These are phyloP conservation scores for Fusarium gaditjirri DNA, from an alignment of 2,329 filamentous ascomycete species.

Conservation along the genomic window DNA sequence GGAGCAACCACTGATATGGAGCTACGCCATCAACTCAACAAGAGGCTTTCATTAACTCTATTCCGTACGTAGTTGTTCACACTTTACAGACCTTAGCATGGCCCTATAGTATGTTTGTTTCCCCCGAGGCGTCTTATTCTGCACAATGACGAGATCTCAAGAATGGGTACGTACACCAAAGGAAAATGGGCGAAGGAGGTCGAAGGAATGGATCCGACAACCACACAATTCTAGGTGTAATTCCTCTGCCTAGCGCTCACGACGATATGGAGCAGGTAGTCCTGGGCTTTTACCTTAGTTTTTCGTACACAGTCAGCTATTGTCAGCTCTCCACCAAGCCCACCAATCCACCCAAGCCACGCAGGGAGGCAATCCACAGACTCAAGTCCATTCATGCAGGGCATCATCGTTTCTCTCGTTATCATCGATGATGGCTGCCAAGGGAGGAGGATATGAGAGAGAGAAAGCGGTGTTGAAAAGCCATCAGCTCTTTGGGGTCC, in stretches of 20 bases:
- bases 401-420: conserved; percentile 18
- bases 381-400: conserved; percentile 26
- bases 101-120: neutral
- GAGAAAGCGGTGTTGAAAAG: neutral
- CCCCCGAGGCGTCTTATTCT: conserved; percentile 7
- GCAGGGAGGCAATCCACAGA: conserved; percentile 22
- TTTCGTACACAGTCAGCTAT: conserved; percentile 21
- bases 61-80: neutral
- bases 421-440: conserved; percentile 10
- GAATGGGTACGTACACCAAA: conserved; percentile 5
- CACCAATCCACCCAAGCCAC: conserved; percentile 30
- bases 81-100: neutral
- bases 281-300: neutral
- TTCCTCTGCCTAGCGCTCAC: conserved; percentile 4
- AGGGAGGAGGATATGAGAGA: neutral
- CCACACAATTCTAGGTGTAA: conserved; percentile 2
- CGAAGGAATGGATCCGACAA: conserved; percentile 20
- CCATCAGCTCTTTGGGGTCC: neutral
- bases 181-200: conserved; percentile 16
- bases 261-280: neutral
- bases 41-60: neutral
- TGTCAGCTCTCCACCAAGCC: conserved; percentile 14
- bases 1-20: conserved; percentile 10
- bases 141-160: conserved; percentile 34
- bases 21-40: conserved; percentile 5